Percentiles rank a stretch among this genome's conserved stretches.
Conservation (phyloP, 2,329 filamentous ascomycete genomes). For the Pestalotiopsis sp. region DNA sequence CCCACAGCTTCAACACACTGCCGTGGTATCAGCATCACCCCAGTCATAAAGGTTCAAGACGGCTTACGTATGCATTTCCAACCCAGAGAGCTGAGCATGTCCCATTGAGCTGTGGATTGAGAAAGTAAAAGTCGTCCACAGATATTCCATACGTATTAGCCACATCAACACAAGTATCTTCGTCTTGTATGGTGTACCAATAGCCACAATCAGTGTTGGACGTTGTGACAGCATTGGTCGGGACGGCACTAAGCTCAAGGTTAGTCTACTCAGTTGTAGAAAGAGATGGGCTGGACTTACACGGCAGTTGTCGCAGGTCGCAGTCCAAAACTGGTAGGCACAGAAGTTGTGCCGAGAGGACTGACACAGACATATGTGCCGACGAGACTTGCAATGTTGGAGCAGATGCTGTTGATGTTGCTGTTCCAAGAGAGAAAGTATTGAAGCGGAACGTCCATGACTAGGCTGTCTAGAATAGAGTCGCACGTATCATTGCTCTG, state of each 20-base stretch:
- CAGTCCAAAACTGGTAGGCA: not conserved
- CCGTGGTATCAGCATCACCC: not conserved
- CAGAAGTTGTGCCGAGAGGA: not conserved
- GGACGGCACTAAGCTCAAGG: constrained; percentile 16
- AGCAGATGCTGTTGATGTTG: constrained; percentile 21
- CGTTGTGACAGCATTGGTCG: constrained; percentile 21
- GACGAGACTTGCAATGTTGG: constrained; percentile 21
- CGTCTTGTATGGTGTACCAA: not conserved
- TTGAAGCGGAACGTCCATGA: constrained; percentile 19
- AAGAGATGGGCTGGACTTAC: not conserved
- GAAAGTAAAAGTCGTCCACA: constrained; percentile 34
- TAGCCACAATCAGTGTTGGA: constrained; percentile 4
- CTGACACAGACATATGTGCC: constrained; percentile 24
- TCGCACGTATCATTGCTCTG: constrained; percentile 23
- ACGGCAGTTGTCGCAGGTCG: constrained; percentile 14
- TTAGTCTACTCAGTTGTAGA: not conserved
- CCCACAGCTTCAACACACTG: constrained; percentile 38
- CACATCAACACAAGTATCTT: constrained; percentile 19
- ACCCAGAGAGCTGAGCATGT: constrained; percentile 36
- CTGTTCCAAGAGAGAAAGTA: constrained; percentile 28
- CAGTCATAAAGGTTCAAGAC: no score
- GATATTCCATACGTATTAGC: constrained; percentile 31
- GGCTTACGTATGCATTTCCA: constrained; percentile 21
- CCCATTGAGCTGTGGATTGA: constrained; percentile 33
- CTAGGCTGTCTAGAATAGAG: constrained; percentile 17